These are phyloP conservation scores for Penicillium concentricum DNA, from an alignment of 2,329 filamentous ascomycete species.

Conservation along the genomic window DNA sequence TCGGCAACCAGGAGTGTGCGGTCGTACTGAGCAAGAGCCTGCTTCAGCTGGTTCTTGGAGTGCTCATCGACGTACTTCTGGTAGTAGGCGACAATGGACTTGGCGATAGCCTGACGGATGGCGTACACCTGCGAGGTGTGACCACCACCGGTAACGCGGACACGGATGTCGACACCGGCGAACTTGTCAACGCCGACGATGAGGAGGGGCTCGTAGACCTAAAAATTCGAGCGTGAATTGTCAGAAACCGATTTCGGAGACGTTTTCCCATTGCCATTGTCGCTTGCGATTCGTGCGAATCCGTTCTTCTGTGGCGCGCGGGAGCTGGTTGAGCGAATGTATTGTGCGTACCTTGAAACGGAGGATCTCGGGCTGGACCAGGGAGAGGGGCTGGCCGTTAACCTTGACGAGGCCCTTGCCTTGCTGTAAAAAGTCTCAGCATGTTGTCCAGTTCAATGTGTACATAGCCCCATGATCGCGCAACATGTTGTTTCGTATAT, in stretches of 20 bases:
- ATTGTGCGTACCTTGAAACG: constrained; percentile 78
- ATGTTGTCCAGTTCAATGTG: constrained; percentile 17
- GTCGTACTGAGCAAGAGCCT: constrained; percentile 93
- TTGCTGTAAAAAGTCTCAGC: constrained; percentile 51
- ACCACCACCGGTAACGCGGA: constrained; percentile 94
- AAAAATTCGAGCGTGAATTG: constrained; percentile 13
- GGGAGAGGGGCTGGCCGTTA: constrained; percentile 92
- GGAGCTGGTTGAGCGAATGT: constrained; percentile 7
- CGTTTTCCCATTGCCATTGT: constrained; percentile 5
- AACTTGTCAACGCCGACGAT: constrained; percentile 98
- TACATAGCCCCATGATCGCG: constrained; percentile 15
- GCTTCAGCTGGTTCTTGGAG: constrained; percentile 99
- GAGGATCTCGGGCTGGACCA: constrained; percentile 94
- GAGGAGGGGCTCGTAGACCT: constrained; percentile 98
- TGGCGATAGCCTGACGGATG: constrained; percentile 98
- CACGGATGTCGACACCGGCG: constrained; percentile 92
- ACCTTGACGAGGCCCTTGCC: constrained; percentile 95
- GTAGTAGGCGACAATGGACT: constrained; percentile 97
- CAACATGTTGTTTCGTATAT: constrained; percentile 13
- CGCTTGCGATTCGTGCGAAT: constrained; percentile 3
- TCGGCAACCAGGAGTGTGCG: constrained; percentile 97
- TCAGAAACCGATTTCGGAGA: constrained; percentile 6
- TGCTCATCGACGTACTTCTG: constrained; percentile 99
- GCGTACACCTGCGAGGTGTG: constrained; percentile 97
- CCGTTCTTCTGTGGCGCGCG: constrained; percentile 1